A percentile compares a stretch with the other conserved stretches of the same genome.
Conservation (phyloP, 2,329 filamentous ascomycete species). For the Fusarium cyanostomum region DNA sequence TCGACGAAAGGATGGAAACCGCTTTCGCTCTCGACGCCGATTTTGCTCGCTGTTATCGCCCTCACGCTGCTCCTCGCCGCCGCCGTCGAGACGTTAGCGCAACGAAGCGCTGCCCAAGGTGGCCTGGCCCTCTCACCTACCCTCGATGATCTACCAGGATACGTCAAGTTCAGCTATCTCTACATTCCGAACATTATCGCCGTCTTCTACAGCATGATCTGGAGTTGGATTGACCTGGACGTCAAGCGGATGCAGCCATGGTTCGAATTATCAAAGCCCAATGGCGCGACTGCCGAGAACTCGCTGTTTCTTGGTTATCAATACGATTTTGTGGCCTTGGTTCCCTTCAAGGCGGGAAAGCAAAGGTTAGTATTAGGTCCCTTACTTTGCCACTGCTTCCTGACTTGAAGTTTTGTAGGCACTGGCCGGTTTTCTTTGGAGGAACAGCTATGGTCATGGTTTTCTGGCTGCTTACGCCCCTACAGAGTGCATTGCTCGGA, state of each 20-base stretch:
- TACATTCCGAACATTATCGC: constrained; percentile 65
- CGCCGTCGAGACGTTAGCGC: constrained; percentile 56
- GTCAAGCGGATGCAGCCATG: constrained; percentile 68
- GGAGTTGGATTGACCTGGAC: constrained; percentile 69
- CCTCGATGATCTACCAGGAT: constrained; percentile 47
- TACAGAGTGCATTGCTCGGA: constrained; percentile 65
- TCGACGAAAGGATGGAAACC: constrained; percentile 34
- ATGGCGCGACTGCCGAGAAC: constrained; percentile 54
- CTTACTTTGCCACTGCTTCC: too few relatives aligned
- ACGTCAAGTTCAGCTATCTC: constrained; percentile 53
- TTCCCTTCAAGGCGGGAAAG: constrained; percentile 45
- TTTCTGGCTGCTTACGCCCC: constrained; percentile 64
- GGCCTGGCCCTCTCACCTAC: constrained; percentile 50
- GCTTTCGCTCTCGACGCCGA: constrained; percentile 40
- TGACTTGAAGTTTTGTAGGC: constrained; percentile 48
- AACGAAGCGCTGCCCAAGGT: constrained; percentile 50
- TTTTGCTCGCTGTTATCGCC: constrained; percentile 50
- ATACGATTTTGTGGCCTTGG: constrained; percentile 47
- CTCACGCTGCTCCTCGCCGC: constrained; percentile 53
- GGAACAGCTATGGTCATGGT: constrained; percentile 60
- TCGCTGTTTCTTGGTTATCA: constrained; percentile 66
- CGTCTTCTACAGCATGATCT: constrained; percentile 64
- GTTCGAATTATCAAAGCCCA: constrained; percentile 61
- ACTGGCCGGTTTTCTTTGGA: constrained; percentile 63
- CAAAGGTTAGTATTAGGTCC: constrained; percentile 48